These are phyloP conservation scores for Anisodus acutangulus DNA, from an alignment of 257 asterid species.

Conservation along the genomic window DNA sequence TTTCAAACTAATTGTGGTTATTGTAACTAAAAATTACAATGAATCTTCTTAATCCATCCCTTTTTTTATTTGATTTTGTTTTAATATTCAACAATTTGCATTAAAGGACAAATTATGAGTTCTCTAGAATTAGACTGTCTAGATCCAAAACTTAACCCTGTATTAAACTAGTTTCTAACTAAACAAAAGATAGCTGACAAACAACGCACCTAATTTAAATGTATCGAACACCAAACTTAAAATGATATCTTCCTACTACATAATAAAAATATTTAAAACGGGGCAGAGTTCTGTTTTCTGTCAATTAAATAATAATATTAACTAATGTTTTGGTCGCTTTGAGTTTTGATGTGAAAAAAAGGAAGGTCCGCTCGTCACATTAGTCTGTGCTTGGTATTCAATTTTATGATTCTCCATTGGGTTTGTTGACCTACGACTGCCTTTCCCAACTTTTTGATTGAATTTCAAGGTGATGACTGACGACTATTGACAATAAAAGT, in stretches of 20 bases:
- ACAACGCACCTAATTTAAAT: not conserved
- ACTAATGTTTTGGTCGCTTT: too few species aligned
- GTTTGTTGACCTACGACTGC: not conserved
- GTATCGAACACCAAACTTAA: not conserved
- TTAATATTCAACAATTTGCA: not conserved
- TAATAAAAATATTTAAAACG: too few species aligned
- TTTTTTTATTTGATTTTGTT: not conserved
- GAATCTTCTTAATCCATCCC: not conserved
- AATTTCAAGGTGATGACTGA: not conserved
- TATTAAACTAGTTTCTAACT: not conserved
- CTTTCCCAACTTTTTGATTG: not conserved
- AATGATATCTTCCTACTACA: not conserved
- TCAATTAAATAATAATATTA: too few species aligned
- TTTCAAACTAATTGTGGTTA: not conserved
- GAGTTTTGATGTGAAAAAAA: too few species aligned
- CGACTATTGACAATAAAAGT: not conserved
- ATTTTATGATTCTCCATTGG: not conserved
- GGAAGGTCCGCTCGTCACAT: not conserved
- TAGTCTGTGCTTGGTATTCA: not conserved
- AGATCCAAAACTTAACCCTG: too few species aligned
- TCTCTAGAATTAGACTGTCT: too few species aligned
- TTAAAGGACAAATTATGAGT: not conserved
- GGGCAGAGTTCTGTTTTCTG: too few species aligned
- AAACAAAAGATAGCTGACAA: not conserved
- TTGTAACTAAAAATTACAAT: not conserved